Conservation (phyloP, 2,329 filamentous ascomycete genomes). For the Cephalotrichum gorgonifer region DNA sequence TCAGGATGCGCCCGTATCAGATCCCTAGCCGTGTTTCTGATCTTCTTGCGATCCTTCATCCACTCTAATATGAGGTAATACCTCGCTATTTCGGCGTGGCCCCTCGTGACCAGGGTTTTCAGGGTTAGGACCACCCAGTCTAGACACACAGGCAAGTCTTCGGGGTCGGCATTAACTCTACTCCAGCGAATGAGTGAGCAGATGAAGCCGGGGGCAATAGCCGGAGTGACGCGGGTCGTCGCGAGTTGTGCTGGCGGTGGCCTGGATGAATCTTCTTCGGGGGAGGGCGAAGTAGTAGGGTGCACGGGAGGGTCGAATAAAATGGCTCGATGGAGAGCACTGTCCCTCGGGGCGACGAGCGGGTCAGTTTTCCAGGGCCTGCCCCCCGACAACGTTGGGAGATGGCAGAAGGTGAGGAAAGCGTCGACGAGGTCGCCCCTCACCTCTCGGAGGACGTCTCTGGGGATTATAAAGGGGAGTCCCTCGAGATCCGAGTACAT, state of each 20-base stretch:
- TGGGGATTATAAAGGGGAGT: conserved; percentile 45
- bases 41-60: conserved; percentile 37
- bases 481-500: conserved; percentile 67
- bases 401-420: conserved; percentile 57
- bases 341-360: conserved; percentile 31
- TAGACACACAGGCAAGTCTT: conserved; percentile 16
- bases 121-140: conserved; percentile 44
- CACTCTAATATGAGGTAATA: conserved; percentile 63
- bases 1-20: conserved; percentile 59
- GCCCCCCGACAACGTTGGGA: conserved; percentile 38
- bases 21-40: conserved; percentile 61
- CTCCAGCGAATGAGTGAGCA: neutral
- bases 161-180: neutral
- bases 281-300: neutral
- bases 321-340: neutral
- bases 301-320: neutral
- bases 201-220: neutral
- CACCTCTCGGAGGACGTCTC: conserved; percentile 19
- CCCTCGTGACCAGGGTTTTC: conserved; percentile 43
- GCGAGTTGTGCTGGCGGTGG: neutral
- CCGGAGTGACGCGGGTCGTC: neutral
- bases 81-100: conserved; percentile 38
- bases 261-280: neutral
- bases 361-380: conserved; percentile 34
- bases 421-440: conserved; percentile 50